Evolutionary conservation across 2,329 filamentous ascomycete species (phyloP), one percentile per base, ranked within the genome.

Genomic region (Ceratocystis ficicola): DNA sequence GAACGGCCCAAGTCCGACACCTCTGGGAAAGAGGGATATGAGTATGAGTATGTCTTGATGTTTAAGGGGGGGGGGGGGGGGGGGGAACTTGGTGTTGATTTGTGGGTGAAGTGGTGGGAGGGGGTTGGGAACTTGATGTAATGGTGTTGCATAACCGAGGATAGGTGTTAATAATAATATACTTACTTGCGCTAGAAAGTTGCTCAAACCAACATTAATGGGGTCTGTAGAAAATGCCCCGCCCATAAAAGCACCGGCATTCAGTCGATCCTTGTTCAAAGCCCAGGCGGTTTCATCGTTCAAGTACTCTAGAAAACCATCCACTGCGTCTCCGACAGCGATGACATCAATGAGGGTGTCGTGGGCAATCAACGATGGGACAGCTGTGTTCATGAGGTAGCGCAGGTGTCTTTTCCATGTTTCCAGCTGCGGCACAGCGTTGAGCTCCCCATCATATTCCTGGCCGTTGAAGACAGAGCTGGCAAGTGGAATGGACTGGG

Each of bases 341-440:
- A 96, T 78, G 41, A 96, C 73, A 71, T 91, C 85, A 22, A 95
- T 72, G 57, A 79, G 80, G 0, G 84, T 83, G 0, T 79, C 73
- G 0, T 76, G 66, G 0, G 76, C 71, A 0, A 83, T 75, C 5
- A 85, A 68, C 7, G 76, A 73, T 0, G 75, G 75, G 3, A 94
- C 71, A 0, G 92, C 78, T 3, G 82, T 72, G 30, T 86, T 77
- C 69, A 96, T 88, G 0, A 94, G 77, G 60, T 82, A 85, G 36
- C 75, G 72, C 30, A 93, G 77, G 72, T 96, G 92, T 15, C 44
- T 30, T 46, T 41, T 41, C 28, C 62, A 60, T 6, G 55, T 62
- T 44, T 67, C 65, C 22, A 65, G 62, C 25, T 48, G 22, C 5
- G 52, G 52, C 17, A 67, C 44, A 30, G 50, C 30, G 46, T 67